These are phyloP conservation scores for Pseudoturritis turrita DNA, from an alignment of 345 rosid genomes.

Conservation along the genomic window DNA sequence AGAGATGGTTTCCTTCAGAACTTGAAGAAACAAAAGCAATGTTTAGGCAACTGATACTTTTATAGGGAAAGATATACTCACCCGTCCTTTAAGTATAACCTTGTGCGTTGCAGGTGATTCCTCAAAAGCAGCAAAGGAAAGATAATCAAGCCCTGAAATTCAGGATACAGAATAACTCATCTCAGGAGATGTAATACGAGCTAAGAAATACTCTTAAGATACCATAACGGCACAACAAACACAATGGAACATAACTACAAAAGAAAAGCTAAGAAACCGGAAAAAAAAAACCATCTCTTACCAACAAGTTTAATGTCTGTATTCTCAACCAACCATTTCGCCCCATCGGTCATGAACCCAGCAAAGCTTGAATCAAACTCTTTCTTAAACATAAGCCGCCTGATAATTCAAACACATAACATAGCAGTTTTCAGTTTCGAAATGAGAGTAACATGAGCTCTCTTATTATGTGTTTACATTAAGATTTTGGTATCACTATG, in stretches of 20 bases:
- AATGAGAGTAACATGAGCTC: background rate
- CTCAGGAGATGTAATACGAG: background rate
- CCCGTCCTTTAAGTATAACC: constrained; percentile 32
- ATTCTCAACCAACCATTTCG: constrained; percentile 85
- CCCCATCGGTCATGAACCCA: constrained; percentile 84
- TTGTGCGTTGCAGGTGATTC: constrained; percentile 35
- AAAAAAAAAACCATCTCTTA: constrained; percentile 12
- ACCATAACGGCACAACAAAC: background rate
- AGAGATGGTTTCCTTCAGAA: background rate
- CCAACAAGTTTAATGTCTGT: constrained; percentile 90
- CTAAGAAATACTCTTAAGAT: background rate
- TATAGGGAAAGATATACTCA: constrained; percentile 4
- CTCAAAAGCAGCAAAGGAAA: constrained; percentile 69
- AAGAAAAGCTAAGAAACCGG: background rate
- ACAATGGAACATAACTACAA: background rate
- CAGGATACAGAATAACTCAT: background rate
- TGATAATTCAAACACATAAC: constrained; percentile 27
- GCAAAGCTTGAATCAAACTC: constrained; percentile 79
- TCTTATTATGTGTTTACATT: background rate
- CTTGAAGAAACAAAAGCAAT: background rate
- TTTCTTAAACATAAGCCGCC: constrained; percentile 77
- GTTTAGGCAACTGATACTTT: background rate
- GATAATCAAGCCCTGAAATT: constrained; percentile 65
- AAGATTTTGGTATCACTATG: background rate
- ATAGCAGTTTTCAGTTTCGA: background rate